Evolutionary conservation across 2,329 filamentous ascomycete genomes (phyloP).

Genomic region (Mycosphaerella sp.): DNA sequence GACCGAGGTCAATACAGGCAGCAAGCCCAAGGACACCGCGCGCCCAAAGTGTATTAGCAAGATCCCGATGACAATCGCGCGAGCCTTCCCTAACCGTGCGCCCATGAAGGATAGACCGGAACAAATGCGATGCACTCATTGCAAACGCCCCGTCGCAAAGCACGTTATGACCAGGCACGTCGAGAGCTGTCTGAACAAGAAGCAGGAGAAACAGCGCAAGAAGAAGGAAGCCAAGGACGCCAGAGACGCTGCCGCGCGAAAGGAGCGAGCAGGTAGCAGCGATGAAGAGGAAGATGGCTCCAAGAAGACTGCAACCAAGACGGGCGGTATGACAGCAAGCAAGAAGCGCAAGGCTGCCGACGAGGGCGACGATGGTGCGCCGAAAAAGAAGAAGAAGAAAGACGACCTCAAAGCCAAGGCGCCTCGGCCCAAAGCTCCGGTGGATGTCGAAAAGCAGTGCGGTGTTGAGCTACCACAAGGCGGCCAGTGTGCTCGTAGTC

Average conservation of each 20-base stretch:
- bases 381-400: constrained; percentile 70
- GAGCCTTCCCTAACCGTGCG: constrained; percentile 73
- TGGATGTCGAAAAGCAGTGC: constrained; percentile 88
- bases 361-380: constrained; percentile 62
- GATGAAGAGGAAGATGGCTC: constrained; percentile 34
- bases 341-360: constrained; percentile 43
- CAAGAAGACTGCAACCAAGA: constrained; percentile 29
- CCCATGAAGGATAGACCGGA: constrained; percentile 76
- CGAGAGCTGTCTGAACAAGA: constrained; percentile 73
- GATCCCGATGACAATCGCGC: constrained; percentile 67
- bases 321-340: constrained; percentile 30
- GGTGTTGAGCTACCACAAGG: constrained; percentile 80
- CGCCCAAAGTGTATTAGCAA: constrained; percentile 41
- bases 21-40: constrained; percentile 19
- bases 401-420: constrained; percentile 51
- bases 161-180: constrained; percentile 72
- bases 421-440: constrained; percentile 78
- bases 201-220: constrained; percentile 59
- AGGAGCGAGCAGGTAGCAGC: constrained; percentile 37
- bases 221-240: constrained; percentile 58
- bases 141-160: constrained; percentile 79
- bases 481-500: constrained; percentile 73
- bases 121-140: constrained; percentile 80
- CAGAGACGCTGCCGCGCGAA: constrained; percentile 44
- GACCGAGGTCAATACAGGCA: constrained; percentile 23